Base-by-base conservation (phyloP, 805 yeast genomes). In the Tetrapisispora arboricola region DNA sequence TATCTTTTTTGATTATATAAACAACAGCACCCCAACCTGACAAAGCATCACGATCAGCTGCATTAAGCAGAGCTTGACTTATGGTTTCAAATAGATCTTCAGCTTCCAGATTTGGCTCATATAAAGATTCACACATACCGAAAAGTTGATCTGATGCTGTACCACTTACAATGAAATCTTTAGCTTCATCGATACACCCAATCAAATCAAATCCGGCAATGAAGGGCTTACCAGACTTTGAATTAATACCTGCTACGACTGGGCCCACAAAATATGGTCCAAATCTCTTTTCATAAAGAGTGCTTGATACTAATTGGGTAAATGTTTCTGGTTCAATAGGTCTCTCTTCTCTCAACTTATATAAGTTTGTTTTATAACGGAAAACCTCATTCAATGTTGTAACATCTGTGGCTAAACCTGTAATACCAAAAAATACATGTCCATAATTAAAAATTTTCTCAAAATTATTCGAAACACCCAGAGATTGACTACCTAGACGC, bases 21-120 rank as follows among this genome's bases (percentile, higher is more conserved):
- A 92, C 97, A 15, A 85, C 83, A 8, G 95, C 96, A 56, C 98
- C 98, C 96, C 96, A 92, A 50, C 99, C 99, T 24, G 94, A 80
- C 44, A 92, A 71, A 6, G 96, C 95, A 65, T 92, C 98, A 71
- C 98, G 83, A 64, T 92, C 98, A 28, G 84, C 94, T 16, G 96
- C 97, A 60, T 84, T 86, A 68, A 92, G 69, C 44, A 92, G 68
- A 1, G 96, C 90, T 65, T 92, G 98, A 51, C 94, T 79, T 50
- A 87, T 83, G 31, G 97, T 90, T 64, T 92, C 97, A 58, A 92
- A 92, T 51, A 92, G 70, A 63, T 92, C 96, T 51, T 92, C 97
- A 6, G 97, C 87, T 61, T 78, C 96, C 52, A 94, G 70, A 56
- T 84, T 70, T 32, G 97, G 96, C 65, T 92, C 97, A 65, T 87